Percentiles rank a stretch among this genome's conserved stretches.
Evolutionary conservation across 78 protist species (phyloP).

Genomic region (Dictyostelium brefeldianum): DNA sequence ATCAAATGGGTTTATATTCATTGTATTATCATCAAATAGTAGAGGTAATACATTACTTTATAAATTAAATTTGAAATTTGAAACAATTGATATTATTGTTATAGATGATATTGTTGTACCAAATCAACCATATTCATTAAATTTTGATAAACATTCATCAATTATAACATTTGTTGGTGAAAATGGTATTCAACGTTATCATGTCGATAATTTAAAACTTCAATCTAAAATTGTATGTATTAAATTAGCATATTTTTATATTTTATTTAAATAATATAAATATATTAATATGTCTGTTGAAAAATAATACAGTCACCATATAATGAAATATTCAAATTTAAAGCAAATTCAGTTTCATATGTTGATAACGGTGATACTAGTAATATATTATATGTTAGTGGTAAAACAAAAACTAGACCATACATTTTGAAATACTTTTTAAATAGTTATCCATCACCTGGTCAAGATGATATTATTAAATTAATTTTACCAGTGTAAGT

Average conservation of each 20-base stretch:
- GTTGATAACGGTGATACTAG: too few relatives aligned
- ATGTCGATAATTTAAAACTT: not conserved
- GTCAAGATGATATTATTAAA: not conserved
- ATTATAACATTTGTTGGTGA: not conserved
- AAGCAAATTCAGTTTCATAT: too few relatives aligned
- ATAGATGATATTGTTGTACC: not conserved
- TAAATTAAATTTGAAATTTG: not conserved
- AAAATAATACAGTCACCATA: too few relatives aligned
- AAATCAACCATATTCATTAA: not conserved
- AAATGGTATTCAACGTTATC: not conserved
- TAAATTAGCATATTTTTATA: not conserved
- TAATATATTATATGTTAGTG: not conserved
- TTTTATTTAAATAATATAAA: too few relatives aligned
- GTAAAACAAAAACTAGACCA: not conserved
- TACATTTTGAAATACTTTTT: not conserved
- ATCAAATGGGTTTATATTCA: not conserved
- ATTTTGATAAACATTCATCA: not conserved
- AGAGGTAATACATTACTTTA: not conserved
- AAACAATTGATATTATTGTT: not conserved
- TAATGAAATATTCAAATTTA: too few relatives aligned
- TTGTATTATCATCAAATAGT: not conserved
- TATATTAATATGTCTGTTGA: too few relatives aligned
- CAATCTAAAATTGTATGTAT: not conserved
- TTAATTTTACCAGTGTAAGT: too few relatives aligned
- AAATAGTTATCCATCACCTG: constrained; percentile 5